Conservation (phyloP, 2,329 filamentous ascomycete genomes). For the Calycina herbarum region DNA sequence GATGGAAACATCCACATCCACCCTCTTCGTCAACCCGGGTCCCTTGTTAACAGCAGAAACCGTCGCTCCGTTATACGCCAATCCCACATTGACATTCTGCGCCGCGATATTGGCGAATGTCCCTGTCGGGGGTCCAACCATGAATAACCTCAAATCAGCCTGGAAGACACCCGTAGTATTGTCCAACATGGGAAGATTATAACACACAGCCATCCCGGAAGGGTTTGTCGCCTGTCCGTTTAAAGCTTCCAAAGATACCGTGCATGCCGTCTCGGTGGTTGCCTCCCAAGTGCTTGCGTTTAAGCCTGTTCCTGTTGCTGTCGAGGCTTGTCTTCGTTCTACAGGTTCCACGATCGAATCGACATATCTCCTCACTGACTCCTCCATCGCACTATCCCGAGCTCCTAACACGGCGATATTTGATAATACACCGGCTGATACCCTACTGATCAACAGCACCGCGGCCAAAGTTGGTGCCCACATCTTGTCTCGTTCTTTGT, state of each 20-base stretch:
- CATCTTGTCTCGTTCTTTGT: constrained; percentile 22
- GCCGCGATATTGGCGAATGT: constrained; percentile 53
- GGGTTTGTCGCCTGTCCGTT: constrained; percentile 63
- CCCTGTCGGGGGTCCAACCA: constrained; percentile 59
- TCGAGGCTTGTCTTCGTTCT: constrained; percentile 28
- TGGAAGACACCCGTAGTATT: constrained; percentile 68
- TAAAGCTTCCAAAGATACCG: constrained; percentile 53
- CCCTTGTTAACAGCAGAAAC: constrained; percentile 45
- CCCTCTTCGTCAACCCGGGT: constrained; percentile 21
- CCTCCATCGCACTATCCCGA: constrained; percentile 31
- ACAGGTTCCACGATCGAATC: constrained; percentile 35
- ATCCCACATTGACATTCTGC: constrained; percentile 53
- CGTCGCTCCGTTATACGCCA: constrained; percentile 56
- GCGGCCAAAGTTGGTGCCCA: constrained; percentile 22
- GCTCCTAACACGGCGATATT: constrained; percentile 29
- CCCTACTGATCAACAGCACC: constrained; percentile 32
- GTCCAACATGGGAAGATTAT: constrained; percentile 74
- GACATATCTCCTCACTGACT: constrained; percentile 34
- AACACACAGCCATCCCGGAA: constrained; percentile 77
- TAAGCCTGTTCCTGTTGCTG: constrained; percentile 14
- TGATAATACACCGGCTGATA: constrained; percentile 28
- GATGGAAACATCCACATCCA: constrained; percentile 25
- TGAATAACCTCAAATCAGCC: constrained; percentile 74
- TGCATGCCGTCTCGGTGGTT: constrained; percentile 60
- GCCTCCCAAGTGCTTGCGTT: constrained; percentile 58